Evolutionary conservation across 768 basidiomycete species (phyloP).

Genomic region (Pulveroboletus sp.): DNA sequence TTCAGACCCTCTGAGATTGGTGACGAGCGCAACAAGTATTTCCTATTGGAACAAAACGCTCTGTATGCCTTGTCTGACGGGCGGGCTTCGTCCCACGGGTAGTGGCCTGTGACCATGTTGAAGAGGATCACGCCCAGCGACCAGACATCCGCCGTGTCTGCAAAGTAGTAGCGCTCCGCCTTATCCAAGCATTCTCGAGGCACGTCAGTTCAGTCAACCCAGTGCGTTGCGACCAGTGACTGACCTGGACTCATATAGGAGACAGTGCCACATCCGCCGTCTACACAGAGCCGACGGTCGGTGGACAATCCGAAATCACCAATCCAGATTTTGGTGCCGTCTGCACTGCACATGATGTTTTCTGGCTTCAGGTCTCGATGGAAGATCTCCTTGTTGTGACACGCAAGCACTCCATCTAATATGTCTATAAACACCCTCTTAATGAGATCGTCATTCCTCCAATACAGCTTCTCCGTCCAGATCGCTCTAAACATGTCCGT

Average conservation of each 20-base stretch:
- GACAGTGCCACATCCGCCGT: conserved; percentile 56
- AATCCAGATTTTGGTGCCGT: conserved; percentile 51
- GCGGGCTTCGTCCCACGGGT: conserved; percentile 16
- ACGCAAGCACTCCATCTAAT: conserved; percentile 70
- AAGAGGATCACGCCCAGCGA: conserved; percentile 75
- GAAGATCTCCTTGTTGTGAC: conserved; percentile 65
- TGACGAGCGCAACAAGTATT: conserved; percentile 1
- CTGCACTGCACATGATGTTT: conserved; percentile 61
- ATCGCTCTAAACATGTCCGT: conserved; percentile 61
- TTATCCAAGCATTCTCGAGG: conserved; percentile 53
- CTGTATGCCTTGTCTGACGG: neutral
- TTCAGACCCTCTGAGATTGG: conserved; percentile 10
- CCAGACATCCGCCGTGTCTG: conserved; percentile 53
- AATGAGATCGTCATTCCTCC: conserved; percentile 57
- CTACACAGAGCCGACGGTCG: conserved; percentile 36
- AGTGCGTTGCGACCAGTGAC: conserved; percentile 16
- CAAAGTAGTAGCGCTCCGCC: conserved; percentile 20
- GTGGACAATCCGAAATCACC: conserved; percentile 78
- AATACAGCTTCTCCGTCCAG: conserved; percentile 49
- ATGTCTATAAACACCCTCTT: conserved; percentile 68
- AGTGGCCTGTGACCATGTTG: conserved; percentile 68
- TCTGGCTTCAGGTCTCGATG: conserved; percentile 90
- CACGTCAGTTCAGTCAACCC: conserved; percentile 3
- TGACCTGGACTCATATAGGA: conserved; percentile 71
- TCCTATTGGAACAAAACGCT: neutral